These are phyloP conservation scores for Brasenia schreberi DNA, from an alignment of 164 flowering plant genomes.

Conservation along the genomic window DNA sequence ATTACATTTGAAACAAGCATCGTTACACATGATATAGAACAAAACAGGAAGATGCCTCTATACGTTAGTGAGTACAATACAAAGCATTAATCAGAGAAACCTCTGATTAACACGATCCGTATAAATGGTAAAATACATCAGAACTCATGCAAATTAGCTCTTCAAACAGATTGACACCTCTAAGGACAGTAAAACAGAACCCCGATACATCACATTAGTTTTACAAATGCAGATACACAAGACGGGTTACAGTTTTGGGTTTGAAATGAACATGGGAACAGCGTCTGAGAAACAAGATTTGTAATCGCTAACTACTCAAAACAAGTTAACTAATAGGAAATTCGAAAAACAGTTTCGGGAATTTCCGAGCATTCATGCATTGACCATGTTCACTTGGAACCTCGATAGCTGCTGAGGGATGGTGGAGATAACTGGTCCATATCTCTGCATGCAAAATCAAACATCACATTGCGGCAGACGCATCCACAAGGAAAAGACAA, in stretches of 20 bases:
- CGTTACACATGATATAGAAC: too few relatives aligned
- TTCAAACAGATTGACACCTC: too few relatives aligned
- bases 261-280: not conserved
- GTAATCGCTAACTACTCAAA: too few relatives aligned
- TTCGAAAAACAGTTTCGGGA: not conserved
- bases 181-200: not conserved
- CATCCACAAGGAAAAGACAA: not conserved
- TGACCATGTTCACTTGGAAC: slow-evolving; percentile 87
- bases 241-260: not conserved
- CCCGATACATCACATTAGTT: not conserved
- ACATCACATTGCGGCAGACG: not conserved
- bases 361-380: slow-evolving; percentile 16
- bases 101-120: too few relatives aligned
- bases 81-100: too few relatives aligned
- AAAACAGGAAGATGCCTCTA: too few relatives aligned
- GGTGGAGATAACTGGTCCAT: slow-evolving; percentile 91
- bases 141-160: too few relatives aligned
- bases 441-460: slow-evolving; percentile 43
- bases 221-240: not conserved
- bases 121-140: too few relatives aligned
- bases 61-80: too few relatives aligned
- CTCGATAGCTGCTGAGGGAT: slow-evolving; percentile 91
- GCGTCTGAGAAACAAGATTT: not conserved
- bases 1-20: too few relatives aligned
- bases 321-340: not conserved